Base-by-base conservation (phyloP, 352 stramenopile species). In the Phytophthora nicotianae region DNA sequence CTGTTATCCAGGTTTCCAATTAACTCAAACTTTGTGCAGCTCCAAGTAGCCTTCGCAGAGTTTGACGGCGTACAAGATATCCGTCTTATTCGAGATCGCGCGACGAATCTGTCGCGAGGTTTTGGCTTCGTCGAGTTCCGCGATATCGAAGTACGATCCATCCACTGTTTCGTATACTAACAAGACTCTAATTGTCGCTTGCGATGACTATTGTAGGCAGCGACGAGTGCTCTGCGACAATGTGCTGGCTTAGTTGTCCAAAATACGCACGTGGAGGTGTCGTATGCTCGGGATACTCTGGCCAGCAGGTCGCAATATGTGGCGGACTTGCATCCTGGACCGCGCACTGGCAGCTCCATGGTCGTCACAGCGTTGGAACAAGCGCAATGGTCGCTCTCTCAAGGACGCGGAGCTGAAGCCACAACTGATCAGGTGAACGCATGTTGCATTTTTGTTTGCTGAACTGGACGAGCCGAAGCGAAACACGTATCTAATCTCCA, bases 41-140 rank as follows among this genome's bases (percentile, higher is more conserved):
- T 95, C n/a, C 81, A 92, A 55, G 74, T 90, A 14, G 57, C 75
- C 1, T 94, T 95, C 50, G 80, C 77, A 17, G 58, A 81, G 17
- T 88, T 81, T 52, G 68, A 87, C 16, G 83, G 81, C 9, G 67
- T 94, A 5, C 73, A 78, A 10, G 81, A 90, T 19, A 89, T 95
- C 37, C 76, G 87, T 3, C 43, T 95, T 19, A 81, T 94, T 42
- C 81, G 85, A 58, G 85, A 95, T 38, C 85, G 87, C 5, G 56
- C 41, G 13, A 91, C 85, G 13, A 86, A 83, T 37, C 38, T 72
- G 19, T 90, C 85, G 14, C 75, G 85, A 32, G 83, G 87, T 13
- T 94, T 95, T 58, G 85, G 72, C 0, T 95, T 95, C 37, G 65
- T 94, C 19, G 87, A 95, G 56, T 94, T 94, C 55, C 65, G 62